A percentile compares a stretch with the other conserved stretches of the same genome.
phyloP scores from a whole-genome alignment of 2,329 filamentous ascomycete species.

The Xylariaceae sp. region DNA sequence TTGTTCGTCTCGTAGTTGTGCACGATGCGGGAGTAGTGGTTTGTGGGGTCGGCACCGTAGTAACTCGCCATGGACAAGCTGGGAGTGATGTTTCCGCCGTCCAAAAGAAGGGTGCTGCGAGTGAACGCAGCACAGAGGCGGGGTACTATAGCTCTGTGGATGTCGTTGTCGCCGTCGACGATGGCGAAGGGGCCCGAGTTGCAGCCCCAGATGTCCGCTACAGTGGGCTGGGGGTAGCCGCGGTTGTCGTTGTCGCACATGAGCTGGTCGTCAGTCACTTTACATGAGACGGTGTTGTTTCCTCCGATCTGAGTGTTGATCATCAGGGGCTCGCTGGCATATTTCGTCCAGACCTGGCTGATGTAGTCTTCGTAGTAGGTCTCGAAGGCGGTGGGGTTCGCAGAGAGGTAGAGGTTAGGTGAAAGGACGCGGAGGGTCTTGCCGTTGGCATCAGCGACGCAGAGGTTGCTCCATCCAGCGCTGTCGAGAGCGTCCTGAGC shows the following conservation, averaged over 20 bases:
- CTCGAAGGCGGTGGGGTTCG: constrained; percentile 35
- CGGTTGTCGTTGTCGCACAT: constrained; percentile 42
- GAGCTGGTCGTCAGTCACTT: constrained; percentile 35
- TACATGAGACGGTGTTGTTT: constrained; percentile 40
- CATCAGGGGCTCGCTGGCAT: constrained; percentile 36
- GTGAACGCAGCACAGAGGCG: constrained; percentile 51
- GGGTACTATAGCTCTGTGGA: constrained; percentile 44
- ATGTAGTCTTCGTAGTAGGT: constrained; percentile 46
- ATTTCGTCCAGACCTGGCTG: constrained; percentile 45
- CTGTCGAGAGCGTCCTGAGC: constrained; percentile 38
- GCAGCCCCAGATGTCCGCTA: constrained; percentile 50
- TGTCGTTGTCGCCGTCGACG: constrained; percentile 35
- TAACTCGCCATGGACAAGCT: constrained; percentile 37
- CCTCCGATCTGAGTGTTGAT: constrained; percentile 43
- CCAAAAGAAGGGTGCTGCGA: constrained; percentile 44
- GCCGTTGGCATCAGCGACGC: constrained; percentile 36
- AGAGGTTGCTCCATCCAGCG: constrained; percentile 44
- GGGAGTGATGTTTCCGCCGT: constrained; percentile 48
- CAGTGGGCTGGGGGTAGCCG: constrained; percentile 41
- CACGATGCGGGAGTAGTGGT: constrained; percentile 59
- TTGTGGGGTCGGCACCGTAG: constrained; percentile 44
- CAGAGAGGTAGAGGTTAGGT: constrained; percentile 40
- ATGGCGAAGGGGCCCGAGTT: constrained; percentile 46
- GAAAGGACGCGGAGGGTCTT: constrained; percentile 44
- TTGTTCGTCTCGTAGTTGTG: constrained; percentile 59